phyloP scores from a whole-genome alignment of 2,329 filamentous ascomycete species.

The Ophiocordyceps camponoti-floridani region DNA sequence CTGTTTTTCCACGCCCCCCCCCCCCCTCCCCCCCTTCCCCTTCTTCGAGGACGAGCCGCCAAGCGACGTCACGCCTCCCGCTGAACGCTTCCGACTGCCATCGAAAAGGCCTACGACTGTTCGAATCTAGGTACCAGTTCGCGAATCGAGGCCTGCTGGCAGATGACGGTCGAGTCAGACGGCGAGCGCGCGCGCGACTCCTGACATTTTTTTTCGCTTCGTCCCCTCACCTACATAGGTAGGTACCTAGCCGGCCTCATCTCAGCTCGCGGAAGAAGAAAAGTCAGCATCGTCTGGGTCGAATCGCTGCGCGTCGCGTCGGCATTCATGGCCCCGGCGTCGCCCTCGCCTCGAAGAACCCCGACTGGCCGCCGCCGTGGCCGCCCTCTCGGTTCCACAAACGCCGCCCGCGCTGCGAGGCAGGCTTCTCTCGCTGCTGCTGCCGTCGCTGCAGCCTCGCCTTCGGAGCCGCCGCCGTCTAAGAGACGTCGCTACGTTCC shows the following conservation, averaged over 20 bases:
- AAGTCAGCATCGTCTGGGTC: too few species aligned
- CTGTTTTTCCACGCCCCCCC: slow-evolving; percentile 14
- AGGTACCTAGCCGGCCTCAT: too few species aligned
- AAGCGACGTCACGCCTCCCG: slow-evolving; percentile 17
- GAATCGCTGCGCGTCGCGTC: background rate
- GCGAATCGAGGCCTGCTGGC: background rate
- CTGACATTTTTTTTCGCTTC: too few species aligned
- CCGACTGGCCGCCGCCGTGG: slow-evolving; percentile 27
- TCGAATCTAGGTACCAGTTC: background rate
- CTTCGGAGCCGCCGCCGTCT: slow-evolving; percentile 42
- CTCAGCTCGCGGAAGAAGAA: too few species aligned
- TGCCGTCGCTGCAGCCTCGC: background rate
- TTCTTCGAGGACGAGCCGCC: slow-evolving; percentile 10
- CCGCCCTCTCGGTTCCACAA: slow-evolving; percentile 25
- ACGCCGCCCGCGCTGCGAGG: slow-evolving; percentile 21
- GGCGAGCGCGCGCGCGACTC: too few species aligned
- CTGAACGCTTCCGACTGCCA: slow-evolving; percentile 6
- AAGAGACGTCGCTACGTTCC: slow-evolving; percentile 69
- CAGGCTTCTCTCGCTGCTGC: slow-evolving; percentile 14
- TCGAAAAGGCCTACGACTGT: background rate
- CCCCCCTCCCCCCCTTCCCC: slow-evolving; percentile 5
- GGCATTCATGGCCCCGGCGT: slow-evolving; percentile 14
- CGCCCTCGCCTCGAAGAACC: slow-evolving; percentile 21
- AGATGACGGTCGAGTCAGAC: background rate
- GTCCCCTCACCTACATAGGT: too few species aligned